phyloP scores from a whole-genome alignment of 768 basidiomycete genomes.

The Tylopilus sp. region DNA sequence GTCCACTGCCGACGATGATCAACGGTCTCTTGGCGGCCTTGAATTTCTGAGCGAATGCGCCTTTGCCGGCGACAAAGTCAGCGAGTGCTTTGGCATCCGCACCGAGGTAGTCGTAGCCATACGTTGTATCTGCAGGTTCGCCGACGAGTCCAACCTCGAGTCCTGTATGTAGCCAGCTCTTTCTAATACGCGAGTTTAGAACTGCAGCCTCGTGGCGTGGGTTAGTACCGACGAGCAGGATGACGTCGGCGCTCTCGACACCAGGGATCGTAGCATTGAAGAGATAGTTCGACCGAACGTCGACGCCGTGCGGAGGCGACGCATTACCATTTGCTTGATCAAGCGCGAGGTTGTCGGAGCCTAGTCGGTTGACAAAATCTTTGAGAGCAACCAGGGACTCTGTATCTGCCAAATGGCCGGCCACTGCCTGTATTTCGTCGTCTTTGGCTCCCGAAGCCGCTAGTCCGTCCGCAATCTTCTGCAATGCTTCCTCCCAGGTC shows the following conservation, averaged over 20 bases:
- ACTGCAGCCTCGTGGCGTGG: slow-evolving; percentile 97
- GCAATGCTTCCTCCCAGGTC: slow-evolving; percentile 87
- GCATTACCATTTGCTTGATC: slow-evolving; percentile 68
- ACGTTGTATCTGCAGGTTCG: slow-evolving; percentile 85
- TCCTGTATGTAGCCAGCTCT: slow-evolving; percentile 85
- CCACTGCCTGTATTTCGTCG: slow-evolving; percentile 93
- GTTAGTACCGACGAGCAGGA: slow-evolving; percentile 94
- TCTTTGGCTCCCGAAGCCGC: slow-evolving; percentile 75
- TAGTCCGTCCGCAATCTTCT: slow-evolving; percentile 76
- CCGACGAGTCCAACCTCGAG: slow-evolving; percentile 90
- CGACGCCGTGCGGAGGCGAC: slow-evolving; percentile 77
- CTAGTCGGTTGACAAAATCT: slow-evolving; percentile 88
- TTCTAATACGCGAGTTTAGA: slow-evolving; percentile 94
- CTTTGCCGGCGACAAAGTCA: slow-evolving; percentile 75
- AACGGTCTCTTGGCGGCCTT: slow-evolving; percentile 86
- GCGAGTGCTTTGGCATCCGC: slow-evolving; percentile 68
- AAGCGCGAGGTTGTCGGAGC: slow-evolving; percentile 88
- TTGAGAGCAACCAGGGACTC: slow-evolving; percentile 92
- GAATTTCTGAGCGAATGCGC: slow-evolving; percentile 81
- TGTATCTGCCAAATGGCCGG: slow-evolving; percentile 89
- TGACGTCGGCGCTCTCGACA: slow-evolving; percentile 86
- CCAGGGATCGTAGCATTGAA: slow-evolving; percentile 93
- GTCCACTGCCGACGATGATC: slow-evolving; percentile 87
- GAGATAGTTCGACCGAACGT: slow-evolving; percentile 92
- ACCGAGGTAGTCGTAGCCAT: slow-evolving; percentile 92